These are phyloP conservation scores for Pseudonitzschia pungens DNA, from an alignment of 108 stramenopile species.

Conservation along the genomic window DNA sequence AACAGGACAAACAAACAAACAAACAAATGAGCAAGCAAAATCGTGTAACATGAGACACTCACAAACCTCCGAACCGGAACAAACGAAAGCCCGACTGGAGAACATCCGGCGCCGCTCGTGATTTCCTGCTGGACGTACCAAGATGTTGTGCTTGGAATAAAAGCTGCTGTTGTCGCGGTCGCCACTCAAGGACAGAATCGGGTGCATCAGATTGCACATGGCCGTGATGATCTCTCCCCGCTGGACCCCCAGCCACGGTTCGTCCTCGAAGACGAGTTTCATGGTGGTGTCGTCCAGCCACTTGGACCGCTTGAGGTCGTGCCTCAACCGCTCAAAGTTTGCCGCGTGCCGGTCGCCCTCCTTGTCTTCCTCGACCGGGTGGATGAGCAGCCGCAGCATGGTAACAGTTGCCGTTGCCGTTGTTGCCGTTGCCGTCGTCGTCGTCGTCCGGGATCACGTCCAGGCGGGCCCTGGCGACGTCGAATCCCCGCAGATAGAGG, in stretches of 20 bases:
- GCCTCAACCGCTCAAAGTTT: slow-evolving; percentile 52
- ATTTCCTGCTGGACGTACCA: slow-evolving; percentile 12
- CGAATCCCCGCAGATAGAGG: slow-evolving; percentile 81
- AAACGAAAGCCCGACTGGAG: too few relatives aligned
- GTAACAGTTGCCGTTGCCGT: slow-evolving; percentile 86
- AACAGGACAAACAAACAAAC: too few relatives aligned
- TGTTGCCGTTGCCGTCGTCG: slow-evolving; percentile 28
- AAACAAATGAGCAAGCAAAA: too few relatives aligned
- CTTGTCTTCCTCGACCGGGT: slow-evolving; percentile 31
- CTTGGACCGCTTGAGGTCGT: slow-evolving; percentile 84
- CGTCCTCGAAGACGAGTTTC: slow-evolving; percentile 81
- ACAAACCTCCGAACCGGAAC: too few relatives aligned
- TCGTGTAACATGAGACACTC: too few relatives aligned
- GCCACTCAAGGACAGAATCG: slow-evolving; percentile 83
- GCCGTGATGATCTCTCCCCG: slow-evolving; percentile 91
- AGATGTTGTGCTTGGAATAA: slow-evolving; percentile 87
- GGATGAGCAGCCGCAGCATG: slow-evolving; percentile 81
- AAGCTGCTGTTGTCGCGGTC: slow-evolving; percentile 39
- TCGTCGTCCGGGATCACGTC: slow-evolving; percentile 91
- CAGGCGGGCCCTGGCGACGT: slow-evolving; percentile 88
- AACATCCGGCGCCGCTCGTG: not conserved
- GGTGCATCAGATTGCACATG: slow-evolving; percentile 87
- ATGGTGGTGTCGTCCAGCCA: slow-evolving; percentile 91
- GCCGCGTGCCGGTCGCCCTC: slow-evolving; percentile 9
- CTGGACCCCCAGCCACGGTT: slow-evolving; percentile 72